Base-by-base conservation (phyloP, 2,329 filamentous ascomycete genomes). In the Myriosclerotinia scirpicola region DNA sequence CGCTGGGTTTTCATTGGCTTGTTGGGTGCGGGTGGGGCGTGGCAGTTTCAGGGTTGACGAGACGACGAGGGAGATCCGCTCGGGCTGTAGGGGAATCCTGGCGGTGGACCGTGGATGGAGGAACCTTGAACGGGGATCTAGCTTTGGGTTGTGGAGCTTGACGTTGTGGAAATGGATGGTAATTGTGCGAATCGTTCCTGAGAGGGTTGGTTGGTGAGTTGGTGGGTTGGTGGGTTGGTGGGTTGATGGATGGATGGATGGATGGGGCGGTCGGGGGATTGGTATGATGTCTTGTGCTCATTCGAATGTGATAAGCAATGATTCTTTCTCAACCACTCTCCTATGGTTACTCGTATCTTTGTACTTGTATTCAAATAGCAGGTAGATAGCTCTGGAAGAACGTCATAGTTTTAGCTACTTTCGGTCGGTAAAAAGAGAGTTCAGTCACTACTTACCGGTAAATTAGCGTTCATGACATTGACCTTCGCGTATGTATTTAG, bases 1-100 rank as follows among this genome's bases (percentile, higher is more conserved):
- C 20, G 12, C 17, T 46, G 55, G 26, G 34, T 34, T 12, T 46
- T 46, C 26, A 59, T 59, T 59, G 55, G 55, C 8, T 34, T 59
- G 55, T 59, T 46, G 34, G 55, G 34, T 46, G 17, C 17, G 34
- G 40, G 40, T 59, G 55, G n/a, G 34, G 17, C 17, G n/a, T 22
- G 40, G 46, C 20, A 56, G 26, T 56, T 59, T 59, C 26, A 36
- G 17, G 56, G 56, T 59, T 59, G 56, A 36, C 56, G 42, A 59
- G 56, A 59, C 56, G 56, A 59, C 42, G 26, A 59, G 26, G 34
- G 11, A 34, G 36, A 5, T 9, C 3, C 48, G 56, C 42, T 59
- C 56, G 56, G 56, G 42, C 42, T 46, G 11, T 46, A 48, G 44
- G 26, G 44, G 20, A 20, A 9, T 9, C 56, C 56, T 59, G 48